Evolutionary conservation across 176 grass and related monocot genomes (phyloP), one percentile per base, ranked within the genome.

Genomic region (Alopecurus myosuroides): DNA sequence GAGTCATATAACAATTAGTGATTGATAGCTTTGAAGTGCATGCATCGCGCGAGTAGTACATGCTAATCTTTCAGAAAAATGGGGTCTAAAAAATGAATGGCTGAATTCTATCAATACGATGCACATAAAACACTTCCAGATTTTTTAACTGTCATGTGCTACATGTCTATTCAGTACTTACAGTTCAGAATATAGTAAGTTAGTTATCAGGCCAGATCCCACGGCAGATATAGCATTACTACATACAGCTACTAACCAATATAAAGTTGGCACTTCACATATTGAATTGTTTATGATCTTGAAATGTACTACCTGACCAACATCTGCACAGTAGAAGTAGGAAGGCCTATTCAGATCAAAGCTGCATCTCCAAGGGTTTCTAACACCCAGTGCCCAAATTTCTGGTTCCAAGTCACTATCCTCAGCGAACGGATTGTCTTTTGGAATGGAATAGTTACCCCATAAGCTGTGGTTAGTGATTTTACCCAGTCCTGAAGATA

Each of bases 361-460:
- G 78, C 93, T 96, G 82, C 97, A 99, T 77, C 89, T 89, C 97
- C 97, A 99, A 3, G 97, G 93, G 72, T 99, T 99, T 82, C 97
- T 92, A 74, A 99, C 79, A 83, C 93, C 93, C 48, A 93, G 75
- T 23, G 97, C 93, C 91, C 93, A 99, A 78, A 99, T 94, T 84
- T 96, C 97, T 45, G 69, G 85, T 79, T 74, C 52, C 52, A 99
- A 63, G 57, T 45, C 88, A 22, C 55, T 88, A 77, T 89, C 91
- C 23, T 89, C 86, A 10, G 84, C 17, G 12, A 58, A 96, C 0
- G 97, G 97, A 62, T 99, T 99, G 77, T 96, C 97, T 69, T 99
- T 96, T 63, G 97, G 97, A 80, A 94, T 82, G 23, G 91, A 87
- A 66, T 99, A 99, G 48, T 94, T 99, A 13, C 93, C 97, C 93